Conservation (phyloP, 2,329 filamentous ascomycete species). For the Cercospora zeina region DNA sequence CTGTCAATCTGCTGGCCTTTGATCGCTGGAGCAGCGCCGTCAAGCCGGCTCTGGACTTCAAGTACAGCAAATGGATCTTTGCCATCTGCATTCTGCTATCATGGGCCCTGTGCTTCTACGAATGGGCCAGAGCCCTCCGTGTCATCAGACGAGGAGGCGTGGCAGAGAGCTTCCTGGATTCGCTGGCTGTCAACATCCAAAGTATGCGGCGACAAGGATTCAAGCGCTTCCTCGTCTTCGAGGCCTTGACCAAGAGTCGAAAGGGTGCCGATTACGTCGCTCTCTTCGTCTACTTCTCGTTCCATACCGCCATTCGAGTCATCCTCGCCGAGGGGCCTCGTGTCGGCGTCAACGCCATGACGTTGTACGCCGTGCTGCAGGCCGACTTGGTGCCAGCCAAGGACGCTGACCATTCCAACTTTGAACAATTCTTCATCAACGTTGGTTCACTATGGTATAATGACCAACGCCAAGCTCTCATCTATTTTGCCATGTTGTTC, state of each 20-base stretch:
- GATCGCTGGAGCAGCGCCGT: slow-evolving; percentile 85
- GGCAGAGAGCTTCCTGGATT: slow-evolving; percentile 88
- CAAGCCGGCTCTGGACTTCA: slow-evolving; percentile 72
- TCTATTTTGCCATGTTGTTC: slow-evolving; percentile 89
- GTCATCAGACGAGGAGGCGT: slow-evolving; percentile 84
- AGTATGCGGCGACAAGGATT: slow-evolving; percentile 80
- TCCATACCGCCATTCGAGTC: slow-evolving; percentile 81
- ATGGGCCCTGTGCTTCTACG: slow-evolving; percentile 75
- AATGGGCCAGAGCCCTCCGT: slow-evolving; percentile 74
- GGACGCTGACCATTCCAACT: slow-evolving; percentile 60
- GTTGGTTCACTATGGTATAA: slow-evolving; percentile 69
- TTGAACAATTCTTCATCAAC: slow-evolving; percentile 81
- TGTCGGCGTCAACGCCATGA: slow-evolving; percentile 86
- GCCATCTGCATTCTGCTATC: slow-evolving; percentile 88
- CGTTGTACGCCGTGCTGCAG: slow-evolving; percentile 79
- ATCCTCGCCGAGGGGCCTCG: slow-evolving; percentile 89
- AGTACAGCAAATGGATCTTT: slow-evolving; percentile 92
- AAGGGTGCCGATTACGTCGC: slow-evolving; percentile 90
- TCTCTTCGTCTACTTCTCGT: slow-evolving; percentile 84
- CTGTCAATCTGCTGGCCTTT: slow-evolving; percentile 85
- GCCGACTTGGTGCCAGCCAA: slow-evolving; percentile 64
- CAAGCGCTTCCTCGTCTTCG: slow-evolving; percentile 88
- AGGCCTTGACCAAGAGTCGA: slow-evolving; percentile 84
- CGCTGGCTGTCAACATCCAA: slow-evolving; percentile 79
- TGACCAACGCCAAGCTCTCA: slow-evolving; percentile 75